A percentile compares a stretch with the other conserved stretches of the same genome.
phyloP scores from a whole-genome alignment of 371 early-diverging fungal genomes.

The Rhizomucor pusillus region DNA sequence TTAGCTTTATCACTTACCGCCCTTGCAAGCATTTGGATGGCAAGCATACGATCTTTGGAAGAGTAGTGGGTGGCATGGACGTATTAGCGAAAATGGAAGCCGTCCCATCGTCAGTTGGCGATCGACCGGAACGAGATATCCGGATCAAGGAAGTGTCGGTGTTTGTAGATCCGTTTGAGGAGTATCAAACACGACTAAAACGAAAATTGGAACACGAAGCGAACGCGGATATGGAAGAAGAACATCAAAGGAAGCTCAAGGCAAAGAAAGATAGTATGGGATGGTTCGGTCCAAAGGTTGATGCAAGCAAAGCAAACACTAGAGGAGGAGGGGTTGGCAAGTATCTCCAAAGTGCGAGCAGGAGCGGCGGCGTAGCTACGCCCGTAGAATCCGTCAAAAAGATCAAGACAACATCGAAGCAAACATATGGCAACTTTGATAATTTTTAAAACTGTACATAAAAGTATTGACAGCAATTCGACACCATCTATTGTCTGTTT shows the following conservation, averaged over 20 bases:
- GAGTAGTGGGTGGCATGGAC: constrained; percentile 82
- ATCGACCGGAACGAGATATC: constrained; percentile 73
- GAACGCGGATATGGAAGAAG: constrained; percentile 43
- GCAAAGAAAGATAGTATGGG: constrained; percentile 62
- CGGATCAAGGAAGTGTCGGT: constrained; percentile 70
- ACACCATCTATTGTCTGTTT: too few species aligned
- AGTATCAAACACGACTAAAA: constrained; percentile 60
- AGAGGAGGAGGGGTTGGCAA: constrained; percentile 60
- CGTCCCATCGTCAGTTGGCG: constrained; percentile 67
- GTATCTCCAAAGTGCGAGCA: constrained; percentile 50
- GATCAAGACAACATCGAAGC: constrained; percentile 1
- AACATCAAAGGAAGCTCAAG: constrained; percentile 27
- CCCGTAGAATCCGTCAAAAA: constrained; percentile 32
- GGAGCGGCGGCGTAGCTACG: constrained; percentile 11
- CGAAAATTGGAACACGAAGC: constrained; percentile 47
- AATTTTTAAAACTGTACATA: constrained; percentile 20
- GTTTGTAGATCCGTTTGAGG: constrained; percentile 85
- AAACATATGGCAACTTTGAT: constrained; percentile 37
- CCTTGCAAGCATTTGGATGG: constrained; percentile 84
- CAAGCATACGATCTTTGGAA: constrained; percentile 91
- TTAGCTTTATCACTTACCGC: constrained; percentile 82
- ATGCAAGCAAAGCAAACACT: constrained; percentile 12
- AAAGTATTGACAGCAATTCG: not conserved
- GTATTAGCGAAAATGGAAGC: constrained; percentile 79
- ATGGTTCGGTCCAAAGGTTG: constrained; percentile 70